Evolutionary conservation across 148 eudicot genomes (phyloP).

Genomic region (Arctostaphylos glauca): DNA sequence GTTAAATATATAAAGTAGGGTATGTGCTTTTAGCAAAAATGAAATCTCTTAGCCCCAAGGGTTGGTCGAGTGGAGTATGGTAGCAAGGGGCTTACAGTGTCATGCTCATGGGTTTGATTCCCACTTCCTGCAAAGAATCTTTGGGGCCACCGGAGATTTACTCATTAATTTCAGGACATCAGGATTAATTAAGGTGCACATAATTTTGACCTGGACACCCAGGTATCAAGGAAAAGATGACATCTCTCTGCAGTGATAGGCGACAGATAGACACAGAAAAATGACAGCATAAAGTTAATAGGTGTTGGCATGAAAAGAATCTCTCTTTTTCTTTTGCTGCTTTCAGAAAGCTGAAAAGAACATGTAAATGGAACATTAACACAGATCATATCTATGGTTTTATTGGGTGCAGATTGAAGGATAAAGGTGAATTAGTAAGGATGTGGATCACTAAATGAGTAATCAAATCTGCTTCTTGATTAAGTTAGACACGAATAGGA

Average conservation of each 20-base stretch:
- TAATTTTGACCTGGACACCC: background rate
- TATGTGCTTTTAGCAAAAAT: background rate
- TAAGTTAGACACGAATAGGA: background rate
- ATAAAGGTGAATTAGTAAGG: background rate
- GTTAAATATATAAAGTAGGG: background rate
- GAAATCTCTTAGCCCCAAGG: background rate
- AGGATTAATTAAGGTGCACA: background rate
- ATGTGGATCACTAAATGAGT: background rate
- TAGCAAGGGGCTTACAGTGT: no score
- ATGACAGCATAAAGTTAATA: background rate
- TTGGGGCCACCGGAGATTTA: background rate
- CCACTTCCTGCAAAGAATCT: no score
- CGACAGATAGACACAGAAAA: background rate
- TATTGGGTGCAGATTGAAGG: background rate
- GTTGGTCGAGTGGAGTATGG: no score
- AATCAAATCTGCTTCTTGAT: background rate
- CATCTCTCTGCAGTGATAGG: background rate
- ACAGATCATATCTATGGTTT: background rate
- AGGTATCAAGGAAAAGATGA: background rate
- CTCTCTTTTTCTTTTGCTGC: conserved; percentile 7
- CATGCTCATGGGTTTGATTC: no score
- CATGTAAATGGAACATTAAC: background rate
- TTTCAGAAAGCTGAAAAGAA: background rate
- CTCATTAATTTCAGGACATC: background rate
- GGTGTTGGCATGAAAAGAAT: conserved; percentile 4